These are phyloP conservation scores for Ogataea kodamae DNA, from an alignment of 805 yeast genomes.

Conservation along the genomic window DNA sequence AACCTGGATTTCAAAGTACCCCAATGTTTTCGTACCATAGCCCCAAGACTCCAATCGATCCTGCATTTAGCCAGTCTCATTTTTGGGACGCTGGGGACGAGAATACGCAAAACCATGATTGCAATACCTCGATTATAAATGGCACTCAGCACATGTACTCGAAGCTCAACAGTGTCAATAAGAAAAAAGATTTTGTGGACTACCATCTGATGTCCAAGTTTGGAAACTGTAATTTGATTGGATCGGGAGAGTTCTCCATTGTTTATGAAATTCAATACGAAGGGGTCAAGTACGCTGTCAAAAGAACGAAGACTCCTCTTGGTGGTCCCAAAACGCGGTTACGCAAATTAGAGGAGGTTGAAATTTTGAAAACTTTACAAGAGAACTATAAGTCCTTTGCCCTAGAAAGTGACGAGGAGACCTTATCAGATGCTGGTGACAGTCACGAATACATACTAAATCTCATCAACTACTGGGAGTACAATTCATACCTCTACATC, in stretches of 20 bases:
- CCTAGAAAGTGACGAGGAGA: slow-evolving; percentile 16
- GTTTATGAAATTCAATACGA: slow-evolving; percentile 80
- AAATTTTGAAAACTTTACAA: slow-evolving; percentile 48
- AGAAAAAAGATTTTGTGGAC: slow-evolving; percentile 29
- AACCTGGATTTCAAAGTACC: neutral
- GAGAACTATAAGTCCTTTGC: slow-evolving; percentile 32
- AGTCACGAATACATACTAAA: slow-evolving; percentile 77
- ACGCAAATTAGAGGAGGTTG: slow-evolving; percentile 72
- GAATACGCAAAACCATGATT: no score
- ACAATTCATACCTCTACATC: slow-evolving; percentile 69
- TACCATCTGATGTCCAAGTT: slow-evolving; percentile 47
- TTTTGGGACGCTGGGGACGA: slow-evolving; percentile 8
- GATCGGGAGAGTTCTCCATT: slow-evolving; percentile 84
- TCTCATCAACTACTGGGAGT: slow-evolving; percentile 84
- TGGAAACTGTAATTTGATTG: slow-evolving; percentile 68
- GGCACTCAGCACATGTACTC: slow-evolving; percentile 4
- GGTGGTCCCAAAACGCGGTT: slow-evolving; percentile 55
- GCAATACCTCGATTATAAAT: slow-evolving; percentile 6
- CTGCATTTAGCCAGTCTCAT: slow-evolving; percentile 13
- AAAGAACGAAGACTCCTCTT: slow-evolving; percentile 70
- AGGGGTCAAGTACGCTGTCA: slow-evolving; percentile 75
- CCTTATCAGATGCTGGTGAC: slow-evolving; percentile 37
- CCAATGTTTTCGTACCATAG: slow-evolving; percentile 12
- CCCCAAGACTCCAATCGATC: slow-evolving; percentile 31
- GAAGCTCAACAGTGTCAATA: slow-evolving; percentile 2